Evolutionary conservation across 495 filamentous ascomycete genomes (phyloP).

Genomic region (Aspergillus bertholletiae): DNA sequence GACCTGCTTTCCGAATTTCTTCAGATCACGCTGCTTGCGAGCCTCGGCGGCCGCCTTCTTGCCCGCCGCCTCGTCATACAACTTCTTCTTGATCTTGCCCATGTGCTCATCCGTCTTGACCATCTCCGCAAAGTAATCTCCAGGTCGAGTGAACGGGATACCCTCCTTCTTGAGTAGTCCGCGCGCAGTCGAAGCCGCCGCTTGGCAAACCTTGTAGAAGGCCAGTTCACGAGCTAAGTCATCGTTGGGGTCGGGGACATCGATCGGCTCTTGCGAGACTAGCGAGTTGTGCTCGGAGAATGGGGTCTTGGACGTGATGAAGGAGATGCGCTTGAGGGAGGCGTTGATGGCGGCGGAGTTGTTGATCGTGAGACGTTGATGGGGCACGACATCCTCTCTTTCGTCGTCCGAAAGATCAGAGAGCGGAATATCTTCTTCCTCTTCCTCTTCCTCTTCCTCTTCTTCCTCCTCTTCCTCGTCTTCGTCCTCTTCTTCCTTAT

Average conservation of each 20-base stretch:
- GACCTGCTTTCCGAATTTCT: slow-evolving; percentile 99
- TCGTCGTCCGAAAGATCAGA: slow-evolving; percentile 82
- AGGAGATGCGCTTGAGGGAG: slow-evolving; percentile 74
- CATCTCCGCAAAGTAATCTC: slow-evolving; percentile 98
- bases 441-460: slow-evolving; percentile 43
- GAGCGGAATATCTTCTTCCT: slow-evolving; percentile 69
- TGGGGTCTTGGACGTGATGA: slow-evolving; percentile 49
- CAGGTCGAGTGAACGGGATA: slow-evolving; percentile 79
- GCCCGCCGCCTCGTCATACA: slow-evolving; percentile 83
- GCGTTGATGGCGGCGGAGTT: slow-evolving; percentile 81
- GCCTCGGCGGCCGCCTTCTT: slow-evolving; percentile 94
- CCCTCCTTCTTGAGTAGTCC: slow-evolving; percentile 73
- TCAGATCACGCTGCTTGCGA: slow-evolving; percentile 85
- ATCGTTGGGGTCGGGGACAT: slow-evolving; percentile 71
- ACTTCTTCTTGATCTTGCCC: slow-evolving; percentile 89
- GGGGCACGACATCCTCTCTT: slow-evolving; percentile 77
- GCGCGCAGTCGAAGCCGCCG: slow-evolving; percentile 69
- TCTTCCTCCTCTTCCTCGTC: slow-evolving; percentile 36
- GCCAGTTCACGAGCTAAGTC: slow-evolving; percentile 87
- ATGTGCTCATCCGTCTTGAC: slow-evolving; percentile 98
- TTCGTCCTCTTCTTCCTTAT: slow-evolving; percentile 28
- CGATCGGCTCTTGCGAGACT: slow-evolving; percentile 47
- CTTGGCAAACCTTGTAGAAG: slow-evolving; percentile 88
- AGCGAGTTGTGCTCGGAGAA: slow-evolving; percentile 66
- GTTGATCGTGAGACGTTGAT: slow-evolving; percentile 95